phyloP scores from a whole-genome alignment of 108 stramenopile genomes.

The Cyclotella sp. region DNA sequence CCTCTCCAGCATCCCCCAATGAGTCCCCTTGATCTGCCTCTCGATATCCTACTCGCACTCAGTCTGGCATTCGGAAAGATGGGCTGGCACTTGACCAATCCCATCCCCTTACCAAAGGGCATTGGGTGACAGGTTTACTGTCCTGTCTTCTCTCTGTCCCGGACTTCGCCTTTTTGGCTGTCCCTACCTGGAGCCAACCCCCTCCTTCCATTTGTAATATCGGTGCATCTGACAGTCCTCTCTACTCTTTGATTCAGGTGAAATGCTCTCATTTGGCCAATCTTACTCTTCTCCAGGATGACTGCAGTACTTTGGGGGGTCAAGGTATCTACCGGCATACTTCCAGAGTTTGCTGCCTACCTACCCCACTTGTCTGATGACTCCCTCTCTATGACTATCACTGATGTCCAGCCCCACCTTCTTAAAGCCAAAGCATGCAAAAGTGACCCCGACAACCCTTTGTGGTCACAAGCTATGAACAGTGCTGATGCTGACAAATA shows the following conservation, averaged over 20 bases:
- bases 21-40: no score
- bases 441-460: neutral
- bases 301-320: neutral
- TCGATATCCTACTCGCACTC: no score
- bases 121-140: neutral
- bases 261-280: neutral
- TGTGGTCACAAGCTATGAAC: neutral
- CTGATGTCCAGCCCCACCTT: neutral
- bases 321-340: neutral
- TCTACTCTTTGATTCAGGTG: neutral
- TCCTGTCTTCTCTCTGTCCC: neutral
- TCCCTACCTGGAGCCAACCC: neutral
- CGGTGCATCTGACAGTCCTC: neutral
- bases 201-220: neutral
- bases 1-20: no score
- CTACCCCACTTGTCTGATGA: neutral
- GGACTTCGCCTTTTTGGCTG: neutral
- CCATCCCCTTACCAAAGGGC: neutral
- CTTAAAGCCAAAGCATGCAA: neutral
- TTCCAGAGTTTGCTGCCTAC: neutral
- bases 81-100: neutral
- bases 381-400: neutral
- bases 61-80: neutral
- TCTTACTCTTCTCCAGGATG: conserved; percentile 1
- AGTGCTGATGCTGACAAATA: neutral